Conservation (phyloP, 768 basidiomycete genomes). For the Suillus weaverae region DNA sequence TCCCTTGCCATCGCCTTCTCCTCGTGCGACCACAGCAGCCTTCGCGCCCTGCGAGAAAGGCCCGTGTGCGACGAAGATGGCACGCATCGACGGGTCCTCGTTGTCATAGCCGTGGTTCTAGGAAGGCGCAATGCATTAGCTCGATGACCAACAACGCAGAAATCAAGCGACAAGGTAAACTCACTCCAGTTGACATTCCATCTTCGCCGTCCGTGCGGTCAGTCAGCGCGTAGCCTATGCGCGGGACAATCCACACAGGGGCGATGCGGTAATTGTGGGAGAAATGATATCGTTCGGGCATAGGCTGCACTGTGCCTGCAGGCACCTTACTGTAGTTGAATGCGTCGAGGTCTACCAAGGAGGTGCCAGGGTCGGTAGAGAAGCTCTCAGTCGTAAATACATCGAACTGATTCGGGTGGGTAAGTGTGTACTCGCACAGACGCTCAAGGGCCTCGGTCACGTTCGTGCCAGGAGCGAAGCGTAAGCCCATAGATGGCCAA, state of each 20-base stretch:
- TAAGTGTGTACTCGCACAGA: slow-evolving; percentile 30
- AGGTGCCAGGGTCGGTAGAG: neutral
- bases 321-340: slow-evolving; percentile 7
- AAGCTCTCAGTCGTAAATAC: slow-evolving; percentile 40
- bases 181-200: slow-evolving; percentile 74
- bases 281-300: slow-evolving; percentile 84
- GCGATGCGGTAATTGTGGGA: slow-evolving; percentile 74
- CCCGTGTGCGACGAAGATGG: slow-evolving; percentile 90
- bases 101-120: slow-evolving; percentile 94
- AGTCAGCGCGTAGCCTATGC: slow-evolving; percentile 78
- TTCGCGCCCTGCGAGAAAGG: slow-evolving; percentile 79
- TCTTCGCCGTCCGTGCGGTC: slow-evolving; percentile 57
- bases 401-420: slow-evolving; percentile 56
- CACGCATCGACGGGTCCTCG: slow-evolving; percentile 71
- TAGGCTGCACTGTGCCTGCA: slow-evolving; percentile 33
- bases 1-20: slow-evolving; percentile 26
- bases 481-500: slow-evolving; percentile 87
- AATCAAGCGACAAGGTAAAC: slow-evolving; percentile 24
- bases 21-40: slow-evolving; percentile 36
- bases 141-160: neutral
- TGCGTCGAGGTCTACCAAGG: neutral
- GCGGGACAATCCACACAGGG: slow-evolving; percentile 82
- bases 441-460: slow-evolving; percentile 52
- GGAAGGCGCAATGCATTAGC: slow-evolving; percentile 1
- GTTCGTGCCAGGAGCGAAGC: slow-evolving; percentile 66